phyloP scores from a whole-genome alignment of 805 yeast species.

The Dipodascus albidus region DNA sequence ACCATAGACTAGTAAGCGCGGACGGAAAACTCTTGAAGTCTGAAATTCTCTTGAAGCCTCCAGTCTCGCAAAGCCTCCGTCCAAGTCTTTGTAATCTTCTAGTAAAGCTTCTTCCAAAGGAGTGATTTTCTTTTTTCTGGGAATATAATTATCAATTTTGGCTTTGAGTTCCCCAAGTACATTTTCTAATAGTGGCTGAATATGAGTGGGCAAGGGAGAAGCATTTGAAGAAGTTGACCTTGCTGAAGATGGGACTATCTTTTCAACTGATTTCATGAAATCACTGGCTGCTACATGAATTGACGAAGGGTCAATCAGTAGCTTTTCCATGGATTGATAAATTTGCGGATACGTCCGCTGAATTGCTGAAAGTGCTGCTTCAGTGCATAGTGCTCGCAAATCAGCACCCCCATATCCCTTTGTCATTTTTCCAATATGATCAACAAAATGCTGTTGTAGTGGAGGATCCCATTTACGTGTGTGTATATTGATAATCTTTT shows the following conservation, averaged over 20 bases:
- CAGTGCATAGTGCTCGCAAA: slow-evolving; percentile 85
- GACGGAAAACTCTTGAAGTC: slow-evolving; percentile 66
- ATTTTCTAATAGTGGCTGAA: slow-evolving; percentile 48
- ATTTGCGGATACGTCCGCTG: slow-evolving; percentile 92
- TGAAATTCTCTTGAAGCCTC: slow-evolving; percentile 39
- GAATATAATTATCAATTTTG: slow-evolving; percentile 46
- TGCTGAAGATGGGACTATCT: slow-evolving; percentile 86
- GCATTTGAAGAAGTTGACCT: slow-evolving; percentile 67
- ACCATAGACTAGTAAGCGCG: slow-evolving; percentile 69
- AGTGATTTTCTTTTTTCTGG: slow-evolving; percentile 42
- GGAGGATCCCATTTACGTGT: slow-evolving; percentile 85
- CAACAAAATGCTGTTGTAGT: slow-evolving; percentile 42
- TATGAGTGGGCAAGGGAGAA: slow-evolving; percentile 65
- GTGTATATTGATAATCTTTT: slow-evolving; percentile 70
- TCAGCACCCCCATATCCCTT: slow-evolving; percentile 99
- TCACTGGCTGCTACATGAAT: slow-evolving; percentile 72
- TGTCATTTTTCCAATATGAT: slow-evolving; percentile 63
- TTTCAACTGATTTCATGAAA: slow-evolving; percentile 74
- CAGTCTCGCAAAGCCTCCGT: slow-evolving; percentile 60
- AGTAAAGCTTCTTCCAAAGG: slow-evolving; percentile 60
- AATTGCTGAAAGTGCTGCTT: slow-evolving; percentile 85
- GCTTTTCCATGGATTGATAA: slow-evolving; percentile 61
- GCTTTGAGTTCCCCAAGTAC: slow-evolving; percentile 36
- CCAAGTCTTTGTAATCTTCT: slow-evolving; percentile 42
- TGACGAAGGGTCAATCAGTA: slow-evolving; percentile 56